Percentiles rank a stretch among this genome's conserved stretches.
These are phyloP conservation scores for Trametes elegans DNA, from an alignment of 768 basidiomycete species.

Conservation along the genomic window DNA sequence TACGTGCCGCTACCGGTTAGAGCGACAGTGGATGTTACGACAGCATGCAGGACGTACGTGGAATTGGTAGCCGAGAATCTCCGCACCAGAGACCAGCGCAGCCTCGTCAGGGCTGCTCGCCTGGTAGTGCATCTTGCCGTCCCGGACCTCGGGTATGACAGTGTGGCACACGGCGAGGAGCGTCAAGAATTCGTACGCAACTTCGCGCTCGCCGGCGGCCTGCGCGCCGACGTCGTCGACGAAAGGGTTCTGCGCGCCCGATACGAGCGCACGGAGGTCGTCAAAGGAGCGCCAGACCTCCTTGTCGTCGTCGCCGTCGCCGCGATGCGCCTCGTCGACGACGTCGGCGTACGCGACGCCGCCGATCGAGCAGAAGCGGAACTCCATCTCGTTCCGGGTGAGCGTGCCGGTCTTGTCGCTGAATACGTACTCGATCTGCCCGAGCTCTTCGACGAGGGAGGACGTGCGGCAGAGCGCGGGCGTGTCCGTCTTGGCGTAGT, in stretches of 20 bases:
- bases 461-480: constrained; percentile 98
- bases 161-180: constrained; percentile 93
- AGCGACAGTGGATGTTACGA: neutral
- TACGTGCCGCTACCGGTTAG: constrained; percentile 29
- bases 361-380: constrained; percentile 83
- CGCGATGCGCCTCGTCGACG: constrained; percentile 83
- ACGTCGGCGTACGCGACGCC: constrained; percentile 88
- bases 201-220: constrained; percentile 37
- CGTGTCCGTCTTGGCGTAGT: constrained; percentile 91
- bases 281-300: constrained; percentile 79
- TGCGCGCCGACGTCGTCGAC: constrained; percentile 37
- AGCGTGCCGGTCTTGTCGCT: constrained; percentile 95
- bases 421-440: constrained; percentile 96
- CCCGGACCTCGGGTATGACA: constrained; percentile 89
- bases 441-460: constrained; percentile 95
- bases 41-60: constrained; percentile 57
- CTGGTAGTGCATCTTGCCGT: constrained; percentile 91
- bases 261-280: constrained; percentile 59
- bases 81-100: constrained; percentile 91
- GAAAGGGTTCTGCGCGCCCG: constrained; percentile 52
- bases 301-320: constrained; percentile 50
- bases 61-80: constrained; percentile 89
- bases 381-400: constrained; percentile 98
- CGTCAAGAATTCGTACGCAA: constrained; percentile 34
- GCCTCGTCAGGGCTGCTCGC: constrained; percentile 98